Evolutionary conservation across 228 moss, liverwort and hornwort species (phyloP).

Genomic region (Sphagnum magellanicum): DNA sequence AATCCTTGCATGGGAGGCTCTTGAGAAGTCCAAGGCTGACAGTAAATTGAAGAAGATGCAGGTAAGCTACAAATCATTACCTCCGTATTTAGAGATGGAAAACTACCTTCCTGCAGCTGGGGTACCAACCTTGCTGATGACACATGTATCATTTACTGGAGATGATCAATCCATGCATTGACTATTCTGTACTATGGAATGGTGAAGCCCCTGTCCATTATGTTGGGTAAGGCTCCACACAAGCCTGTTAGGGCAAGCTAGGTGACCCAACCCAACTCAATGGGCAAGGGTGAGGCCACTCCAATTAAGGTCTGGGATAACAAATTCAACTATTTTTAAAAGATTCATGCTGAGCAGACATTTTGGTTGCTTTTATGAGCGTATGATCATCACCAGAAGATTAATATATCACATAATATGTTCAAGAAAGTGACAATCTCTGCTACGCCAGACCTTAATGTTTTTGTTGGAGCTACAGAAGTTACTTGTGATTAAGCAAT

Average conservation of each 20-base stretch:
- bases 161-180: not conserved
- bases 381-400: not conserved
- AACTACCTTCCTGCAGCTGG: not conserved
- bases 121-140: not conserved
- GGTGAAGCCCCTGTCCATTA: too few species aligned
- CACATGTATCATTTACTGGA: not conserved
- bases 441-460: not conserved
- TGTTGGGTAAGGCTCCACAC: too few species aligned
- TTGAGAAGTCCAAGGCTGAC: conserved; percentile 78
- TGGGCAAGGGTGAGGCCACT: too few species aligned
- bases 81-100: too few species aligned
- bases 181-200: not conserved
- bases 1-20: conserved; percentile 88
- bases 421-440: not conserved
- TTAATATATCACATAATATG: too few species aligned
- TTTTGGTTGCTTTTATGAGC: not conserved
- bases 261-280: too few species aligned
- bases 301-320: too few species aligned
- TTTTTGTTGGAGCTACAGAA: not conserved
- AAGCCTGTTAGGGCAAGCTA: too few species aligned
- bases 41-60: conserved; percentile 75
- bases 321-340: too few species aligned
- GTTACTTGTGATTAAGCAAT: not conserved
- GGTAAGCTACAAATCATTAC: conserved; percentile 25
- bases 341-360: not conserved